Conservation (phyloP, 2,329 filamentous ascomycete genomes). For the Diaporthe humulicola region DNA sequence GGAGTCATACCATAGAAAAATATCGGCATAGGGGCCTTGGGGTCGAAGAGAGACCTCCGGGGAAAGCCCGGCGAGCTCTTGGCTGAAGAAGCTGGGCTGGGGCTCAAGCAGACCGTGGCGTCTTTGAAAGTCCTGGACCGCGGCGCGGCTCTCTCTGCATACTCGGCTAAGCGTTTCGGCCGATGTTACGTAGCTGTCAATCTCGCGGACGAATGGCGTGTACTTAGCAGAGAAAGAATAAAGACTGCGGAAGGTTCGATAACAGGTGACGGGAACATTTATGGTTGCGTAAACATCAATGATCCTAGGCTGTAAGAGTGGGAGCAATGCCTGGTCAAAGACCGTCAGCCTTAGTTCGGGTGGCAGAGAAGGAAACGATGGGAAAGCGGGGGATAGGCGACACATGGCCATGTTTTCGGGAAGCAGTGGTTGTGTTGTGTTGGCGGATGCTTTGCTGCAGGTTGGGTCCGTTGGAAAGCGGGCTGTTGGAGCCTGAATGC, state of each 20-base stretch:
- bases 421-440: neutral
- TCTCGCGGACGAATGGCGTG: neutral
- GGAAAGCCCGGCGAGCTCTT: neutral
- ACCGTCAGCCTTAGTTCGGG: neutral
- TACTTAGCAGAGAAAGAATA: neutral
- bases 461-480: neutral
- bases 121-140: neutral
- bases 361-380: neutral
- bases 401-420: neutral
- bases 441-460: neutral
- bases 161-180: neutral
- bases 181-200: neutral
- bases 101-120: neutral
- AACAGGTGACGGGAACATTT: neutral
- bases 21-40: neutral
- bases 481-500: neutral
- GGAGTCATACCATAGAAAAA: neutral
- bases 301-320: neutral
- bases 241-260: too few relatives aligned
- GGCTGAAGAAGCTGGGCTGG: neutral
- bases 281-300: neutral
- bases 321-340: neutral
- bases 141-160: neutral
- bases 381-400: neutral
- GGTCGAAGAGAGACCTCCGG: neutral